phyloP scores from a whole-genome alignment of 1,139 yeast genomes.

The Pichia cactophila region DNA sequence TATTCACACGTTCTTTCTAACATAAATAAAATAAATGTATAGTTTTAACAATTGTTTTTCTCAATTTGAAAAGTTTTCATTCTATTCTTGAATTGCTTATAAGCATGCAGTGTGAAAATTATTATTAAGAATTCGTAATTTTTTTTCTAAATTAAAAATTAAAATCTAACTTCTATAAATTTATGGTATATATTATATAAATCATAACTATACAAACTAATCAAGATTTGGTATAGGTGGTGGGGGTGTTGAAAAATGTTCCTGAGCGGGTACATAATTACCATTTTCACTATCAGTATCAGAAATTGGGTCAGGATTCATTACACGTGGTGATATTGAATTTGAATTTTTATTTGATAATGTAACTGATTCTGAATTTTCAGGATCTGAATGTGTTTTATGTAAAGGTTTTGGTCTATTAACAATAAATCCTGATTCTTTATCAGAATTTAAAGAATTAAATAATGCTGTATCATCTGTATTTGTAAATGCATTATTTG shows the following conservation, averaged over 20 bases:
- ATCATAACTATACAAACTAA: too few relatives aligned
- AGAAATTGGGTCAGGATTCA: background rate
- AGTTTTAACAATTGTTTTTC: too few relatives aligned
- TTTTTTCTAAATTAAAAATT: too few relatives aligned
- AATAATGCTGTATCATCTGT: conserved; percentile 3
- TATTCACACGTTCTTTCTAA: too few relatives aligned
- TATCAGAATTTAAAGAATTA: conserved; percentile 5
- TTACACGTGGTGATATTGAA: background rate
- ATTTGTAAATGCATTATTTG: conserved; percentile 3
- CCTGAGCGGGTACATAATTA: background rate
- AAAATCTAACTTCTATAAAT: background rate
- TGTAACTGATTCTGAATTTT: background rate
- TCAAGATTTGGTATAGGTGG: background rate
- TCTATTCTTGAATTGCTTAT: too few relatives aligned
- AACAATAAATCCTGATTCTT: conserved; percentile 24
- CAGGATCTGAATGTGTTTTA: background rate
- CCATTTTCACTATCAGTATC: conserved; percentile 1
- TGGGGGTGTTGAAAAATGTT: background rate
- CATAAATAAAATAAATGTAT: too few relatives aligned
- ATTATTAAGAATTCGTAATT: too few relatives aligned
- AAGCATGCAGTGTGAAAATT: too few relatives aligned
- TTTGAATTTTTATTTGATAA: background rate
- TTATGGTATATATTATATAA: background rate
- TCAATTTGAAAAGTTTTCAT: too few relatives aligned
- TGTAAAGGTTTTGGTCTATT: conserved; percentile 19